Conservation (phyloP, 148 eudicot species). For the Spergularia bocconei region DNA sequence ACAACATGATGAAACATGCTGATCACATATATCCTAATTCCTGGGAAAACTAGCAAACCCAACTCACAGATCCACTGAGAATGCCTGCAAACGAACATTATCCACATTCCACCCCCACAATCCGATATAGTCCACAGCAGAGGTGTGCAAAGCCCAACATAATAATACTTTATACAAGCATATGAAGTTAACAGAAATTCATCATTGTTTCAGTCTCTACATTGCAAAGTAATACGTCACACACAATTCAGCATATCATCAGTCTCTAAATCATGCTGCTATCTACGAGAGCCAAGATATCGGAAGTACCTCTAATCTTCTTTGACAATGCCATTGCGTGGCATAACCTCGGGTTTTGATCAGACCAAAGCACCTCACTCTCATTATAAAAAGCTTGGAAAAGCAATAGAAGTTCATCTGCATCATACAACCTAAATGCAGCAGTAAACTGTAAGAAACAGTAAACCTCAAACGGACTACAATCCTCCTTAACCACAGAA, state of each 20-base stretch:
- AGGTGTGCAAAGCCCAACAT: neutral
- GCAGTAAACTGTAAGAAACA: neutral
- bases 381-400: neutral
- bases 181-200: neutral
- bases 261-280: too few relatives aligned
- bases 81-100: neutral
- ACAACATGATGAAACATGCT: neutral
- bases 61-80: neutral
- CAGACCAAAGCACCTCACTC: neutral
- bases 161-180: neutral
- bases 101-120: neutral
- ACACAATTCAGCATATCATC: too few relatives aligned
- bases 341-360: neutral
- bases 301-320: constrained; percentile 10
- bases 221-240: neutral
- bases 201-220: neutral
- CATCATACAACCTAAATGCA: neutral
- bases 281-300: neutral
- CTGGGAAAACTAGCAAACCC: neutral
- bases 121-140: neutral
- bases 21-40: neutral
- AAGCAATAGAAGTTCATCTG: constrained; percentile 12
- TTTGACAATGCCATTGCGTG: neutral
- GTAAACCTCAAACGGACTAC: neutral
- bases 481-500: neutral